phyloP scores from a whole-genome alignment of 208 protist genomes.

The Novymonas esmeraldas region DNA sequence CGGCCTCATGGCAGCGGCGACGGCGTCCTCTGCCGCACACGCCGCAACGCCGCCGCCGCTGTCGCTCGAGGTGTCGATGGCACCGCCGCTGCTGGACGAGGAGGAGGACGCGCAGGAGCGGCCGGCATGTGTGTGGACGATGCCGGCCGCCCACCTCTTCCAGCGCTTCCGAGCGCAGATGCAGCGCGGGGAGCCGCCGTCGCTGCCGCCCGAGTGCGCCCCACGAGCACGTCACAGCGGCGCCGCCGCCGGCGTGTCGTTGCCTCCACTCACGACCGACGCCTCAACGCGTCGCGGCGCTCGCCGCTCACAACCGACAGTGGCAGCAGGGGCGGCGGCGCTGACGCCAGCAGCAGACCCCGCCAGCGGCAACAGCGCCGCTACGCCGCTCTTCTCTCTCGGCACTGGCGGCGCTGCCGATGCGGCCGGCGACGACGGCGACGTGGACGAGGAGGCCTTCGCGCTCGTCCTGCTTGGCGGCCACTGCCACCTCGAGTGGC shows the following conservation, averaged over 20 bases:
- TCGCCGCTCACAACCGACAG: background rate
- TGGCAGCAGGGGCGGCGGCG: background rate
- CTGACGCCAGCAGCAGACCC: constrained; percentile 10
- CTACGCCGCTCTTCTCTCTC: constrained; percentile 1
- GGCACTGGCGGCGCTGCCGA: too few relatives aligned
- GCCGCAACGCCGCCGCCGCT: background rate
- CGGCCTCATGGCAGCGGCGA: background rate
- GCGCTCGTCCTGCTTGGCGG: constrained; percentile 53
- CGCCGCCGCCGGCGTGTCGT: background rate
- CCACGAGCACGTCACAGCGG: too few relatives aligned
- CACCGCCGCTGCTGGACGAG: background rate
- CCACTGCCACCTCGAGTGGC: constrained; percentile 21
- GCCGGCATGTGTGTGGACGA: background rate
- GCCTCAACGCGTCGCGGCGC: background rate
- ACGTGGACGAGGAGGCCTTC: constrained; percentile 5
- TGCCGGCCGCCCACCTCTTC: constrained; percentile 25
- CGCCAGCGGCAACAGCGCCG: background rate
- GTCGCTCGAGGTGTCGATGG: background rate
- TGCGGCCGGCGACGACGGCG: background rate
- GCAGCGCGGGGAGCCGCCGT: constrained; percentile 21
- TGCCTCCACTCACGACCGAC: background rate
- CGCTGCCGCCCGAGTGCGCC: constrained; percentile 10
- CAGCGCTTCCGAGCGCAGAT: constrained; percentile 22
- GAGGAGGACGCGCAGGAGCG: background rate
- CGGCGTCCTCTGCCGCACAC: background rate